Conservation (phyloP, 345 rosid species). For the Brassica cretica region DNA sequence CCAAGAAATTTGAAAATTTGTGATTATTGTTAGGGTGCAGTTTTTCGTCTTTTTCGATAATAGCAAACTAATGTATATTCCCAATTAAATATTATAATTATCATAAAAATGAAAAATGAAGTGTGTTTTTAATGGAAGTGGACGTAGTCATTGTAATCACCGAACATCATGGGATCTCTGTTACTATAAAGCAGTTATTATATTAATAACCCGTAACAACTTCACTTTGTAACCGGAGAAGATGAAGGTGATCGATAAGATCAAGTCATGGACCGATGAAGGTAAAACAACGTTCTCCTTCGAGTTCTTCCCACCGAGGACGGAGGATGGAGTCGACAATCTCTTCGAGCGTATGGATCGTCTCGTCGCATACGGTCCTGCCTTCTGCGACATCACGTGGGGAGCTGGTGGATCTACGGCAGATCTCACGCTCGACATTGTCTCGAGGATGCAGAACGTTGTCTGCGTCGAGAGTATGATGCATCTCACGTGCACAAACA, state of each 20-base stretch:
- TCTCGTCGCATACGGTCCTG: constrained; percentile 80
- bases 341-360: constrained; percentile 98
- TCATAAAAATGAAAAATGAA: neutral
- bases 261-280: constrained; percentile 41
- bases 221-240: neutral
- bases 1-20: neutral
- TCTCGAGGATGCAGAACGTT: constrained; percentile 90
- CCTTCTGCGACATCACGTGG: constrained; percentile 99
- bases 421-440: constrained; percentile 89
- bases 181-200: neutral
- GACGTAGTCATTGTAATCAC: neutral
- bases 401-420: constrained; percentile 99
- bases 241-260: constrained; percentile 86
- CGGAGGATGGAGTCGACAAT: constrained; percentile 96
- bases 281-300: constrained; percentile 80
- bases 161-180: neutral
- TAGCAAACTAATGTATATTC: neutral
- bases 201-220: neutral
- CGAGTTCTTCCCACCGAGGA: constrained; percentile 98
- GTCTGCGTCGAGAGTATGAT: constrained; percentile 97
- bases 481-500: constrained; percentile 98
- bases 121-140: neutral
- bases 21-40: neutral
- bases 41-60: neutral
- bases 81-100: neutral